Percentiles rank a stretch among this genome's conserved stretches.
Evolutionary conservation across 805 yeast species (phyloP).

Genomic region (Ogataea populi-albae): DNA sequence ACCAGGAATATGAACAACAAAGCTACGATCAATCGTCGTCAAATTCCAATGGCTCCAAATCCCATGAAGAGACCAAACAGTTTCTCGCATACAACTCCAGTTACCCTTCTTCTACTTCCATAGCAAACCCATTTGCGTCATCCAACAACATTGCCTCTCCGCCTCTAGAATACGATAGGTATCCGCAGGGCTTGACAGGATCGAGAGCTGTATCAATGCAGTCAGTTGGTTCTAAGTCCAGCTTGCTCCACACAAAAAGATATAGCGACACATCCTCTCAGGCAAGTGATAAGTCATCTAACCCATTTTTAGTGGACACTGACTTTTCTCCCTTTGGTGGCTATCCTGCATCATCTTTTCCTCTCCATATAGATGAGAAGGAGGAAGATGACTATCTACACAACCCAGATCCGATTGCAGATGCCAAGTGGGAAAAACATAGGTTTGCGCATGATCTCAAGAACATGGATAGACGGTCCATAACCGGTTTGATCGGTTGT

Average conservation of each 20-base stretch:
- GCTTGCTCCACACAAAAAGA: conserved; percentile 16
- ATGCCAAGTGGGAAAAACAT: conserved; percentile 77
- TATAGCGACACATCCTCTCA: conserved; percentile 20
- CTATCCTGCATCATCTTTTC: conserved; percentile 90
- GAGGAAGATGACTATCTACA: conserved; percentile 94
- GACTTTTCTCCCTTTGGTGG: conserved; percentile 95
- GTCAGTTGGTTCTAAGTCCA: conserved; percentile 35
- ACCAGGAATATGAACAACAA: conserved; percentile 31
- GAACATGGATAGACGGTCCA: conserved; percentile 60
- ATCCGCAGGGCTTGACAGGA: conserved; percentile 56
- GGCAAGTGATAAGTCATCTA: conserved; percentile 24
- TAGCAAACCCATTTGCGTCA: conserved; percentile 31
- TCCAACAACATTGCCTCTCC: conserved; percentile 19
- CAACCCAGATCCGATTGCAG: conserved; percentile 93
- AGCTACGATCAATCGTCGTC: conserved; percentile 28
- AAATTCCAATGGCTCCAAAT: conserved; percentile 18
- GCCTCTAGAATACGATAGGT: conserved; percentile 61
- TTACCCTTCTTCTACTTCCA: conserved; percentile 28
- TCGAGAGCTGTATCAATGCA: conserved; percentile 58
- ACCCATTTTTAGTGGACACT: conserved; percentile 49
- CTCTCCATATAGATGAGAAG: conserved; percentile 85
- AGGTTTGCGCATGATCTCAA: conserved; percentile 63
- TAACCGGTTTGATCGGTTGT: conserved; percentile 62
- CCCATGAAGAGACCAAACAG: conserved; percentile 22
- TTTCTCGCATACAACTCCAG: conserved; percentile 22